These are phyloP conservation scores for Trypanosoma lewisi DNA, from an alignment of 208 protist genomes.

Conservation along the genomic window DNA sequence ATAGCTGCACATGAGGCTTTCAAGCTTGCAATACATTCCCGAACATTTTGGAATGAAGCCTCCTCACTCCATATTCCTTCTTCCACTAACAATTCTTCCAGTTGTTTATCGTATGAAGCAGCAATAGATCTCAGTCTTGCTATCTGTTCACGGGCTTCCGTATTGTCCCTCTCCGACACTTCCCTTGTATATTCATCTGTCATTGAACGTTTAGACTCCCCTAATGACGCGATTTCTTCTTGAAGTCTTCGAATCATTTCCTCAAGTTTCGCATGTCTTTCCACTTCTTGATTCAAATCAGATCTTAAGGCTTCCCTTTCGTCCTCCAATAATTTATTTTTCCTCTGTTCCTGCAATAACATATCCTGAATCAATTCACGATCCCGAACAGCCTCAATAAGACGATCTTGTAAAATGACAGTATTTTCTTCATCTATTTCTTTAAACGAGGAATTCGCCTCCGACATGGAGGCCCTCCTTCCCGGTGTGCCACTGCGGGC, in stretches of 20 bases:
- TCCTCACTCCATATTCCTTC: constrained; percentile 1
- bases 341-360: constrained; percentile 16
- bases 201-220: background rate
- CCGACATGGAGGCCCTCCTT: background rate
- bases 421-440: constrained; percentile 15
- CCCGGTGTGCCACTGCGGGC: background rate
- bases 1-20: constrained; percentile 4
- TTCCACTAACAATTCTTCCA: constrained; percentile 14
- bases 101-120: constrained; percentile 11
- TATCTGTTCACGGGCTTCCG: background rate
- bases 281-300: constrained; percentile 3
- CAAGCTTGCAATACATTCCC: background rate
- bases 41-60: constrained; percentile 3
- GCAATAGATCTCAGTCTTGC: constrained; percentile 1
- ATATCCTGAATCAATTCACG: constrained; percentile 22
- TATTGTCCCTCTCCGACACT: background rate
- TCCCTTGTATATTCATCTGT: background rate
- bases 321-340: constrained; percentile 4
- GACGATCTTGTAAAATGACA: constrained; percentile 20
- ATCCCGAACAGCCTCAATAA: constrained; percentile 21
- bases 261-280: constrained; percentile 11
- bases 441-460: background rate
- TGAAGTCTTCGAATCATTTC: constrained; percentile 13
- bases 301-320: background rate
- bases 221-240: constrained; percentile 4